Base-by-base conservation (phyloP, 495 filamentous ascomycete species). In the Talaromyces liani region DNA sequence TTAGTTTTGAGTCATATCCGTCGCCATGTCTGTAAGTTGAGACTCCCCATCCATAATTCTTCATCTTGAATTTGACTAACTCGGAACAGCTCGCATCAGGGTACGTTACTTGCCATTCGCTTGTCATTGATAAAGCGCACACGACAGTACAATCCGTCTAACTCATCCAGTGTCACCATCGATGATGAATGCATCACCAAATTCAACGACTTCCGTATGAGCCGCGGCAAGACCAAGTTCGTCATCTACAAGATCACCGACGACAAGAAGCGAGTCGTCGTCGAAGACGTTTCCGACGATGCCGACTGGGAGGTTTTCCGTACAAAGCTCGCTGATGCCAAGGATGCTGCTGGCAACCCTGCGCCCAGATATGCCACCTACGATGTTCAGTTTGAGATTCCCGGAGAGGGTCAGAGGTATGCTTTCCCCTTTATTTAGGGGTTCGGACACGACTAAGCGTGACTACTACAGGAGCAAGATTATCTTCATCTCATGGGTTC, bases 171-270 rank as follows among this genome's bases (percentile, higher is more conserved):
- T 81, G 92, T 94, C 68, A 80, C 84, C 62, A 84, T 98, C 66
- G 72, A 80, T 64, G 83, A 86, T 69, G 90, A 97, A 39, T 96
- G 93, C 86, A 81, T 96, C 77, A 74, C 75, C 59, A 79, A 80
- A 65, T 98, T 91, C 87, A 93, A 96, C 74, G 87, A 96, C 61
- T 88, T 98, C 65, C 96, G 96, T 84, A 84, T 93, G 68, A 85
- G 81, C 80, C 91, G 92, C 75, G 71, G 71, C 63, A 87, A 87
- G 77, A 80, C 86, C 82, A 97, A 95, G 81, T 98, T 86, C 81
- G 88, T 98, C 80, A 90, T 98, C 86, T 98, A 87, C 89, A 96
- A 96, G 84, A 88, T 98, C 71, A 84, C 89, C 67, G 91, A 96
- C 77, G 86, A 97, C 84, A 90, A 90, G 87, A 94, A 90, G 77